Base-by-base conservation (phyloP, 352 stramenopile genomes). In the Globisporangium spiculum region DNA sequence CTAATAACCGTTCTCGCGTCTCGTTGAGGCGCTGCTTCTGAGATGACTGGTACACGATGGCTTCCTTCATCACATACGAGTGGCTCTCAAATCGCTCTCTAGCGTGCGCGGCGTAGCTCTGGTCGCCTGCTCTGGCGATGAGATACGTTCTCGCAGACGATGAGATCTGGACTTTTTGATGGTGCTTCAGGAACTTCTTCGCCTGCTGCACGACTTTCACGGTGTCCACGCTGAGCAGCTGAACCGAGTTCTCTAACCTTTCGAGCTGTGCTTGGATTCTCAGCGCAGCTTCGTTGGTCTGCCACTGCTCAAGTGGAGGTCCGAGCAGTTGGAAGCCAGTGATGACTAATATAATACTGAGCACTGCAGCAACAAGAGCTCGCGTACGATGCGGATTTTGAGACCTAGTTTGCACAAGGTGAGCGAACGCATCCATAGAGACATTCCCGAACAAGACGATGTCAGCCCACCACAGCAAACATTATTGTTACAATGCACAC, bases 171-270 rank as follows among this genome's bases (percentile, higher is more conserved):
- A 38, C 32, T 56, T 20, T 50, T 22, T 73, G 67, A 12, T 65
- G 44, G 55, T 68, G 67, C 32, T 63, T 66, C 27, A 73, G 50
- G 41, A 73, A 68, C 26, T 55, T 24, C 26, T 55, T 65, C 18
- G 56, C 63, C 24, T 64, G 61, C 22, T 63, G 26, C 22, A 58
- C 34, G 36, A 68, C 63, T 16, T 44, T 27, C 16, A 34, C 14
- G 1, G 67, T 73, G 57, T 69, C 67, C 6, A 52, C 44, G 8
- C 36, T 32, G 12, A 73, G 48, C 41, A 68, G 20, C 30, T 60
- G 44, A 3, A 66, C 34, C 7, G 20, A 26, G 46, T 24, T 54
- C 12, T 73, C 61, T 0, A 73, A 3, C 1, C 30, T 20, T 16
- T 44, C 30, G 8, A 73, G 36, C 26, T 68, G 61, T 9, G 9